Base-by-base conservation (phyloP, 768 basidiomycete genomes). In the Lactarius akahatsu region DNA sequence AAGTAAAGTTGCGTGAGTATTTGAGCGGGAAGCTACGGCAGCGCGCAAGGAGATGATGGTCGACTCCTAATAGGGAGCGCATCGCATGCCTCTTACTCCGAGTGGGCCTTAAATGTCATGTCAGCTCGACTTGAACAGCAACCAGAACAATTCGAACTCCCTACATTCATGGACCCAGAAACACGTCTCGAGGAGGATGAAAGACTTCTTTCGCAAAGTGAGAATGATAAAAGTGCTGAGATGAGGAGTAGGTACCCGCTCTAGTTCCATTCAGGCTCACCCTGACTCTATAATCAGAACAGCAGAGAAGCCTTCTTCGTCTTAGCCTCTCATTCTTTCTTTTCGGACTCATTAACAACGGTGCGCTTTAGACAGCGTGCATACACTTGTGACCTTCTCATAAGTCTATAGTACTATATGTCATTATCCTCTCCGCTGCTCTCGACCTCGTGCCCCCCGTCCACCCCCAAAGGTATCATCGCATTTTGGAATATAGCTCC, bases 401-500 rank as follows among this genome's bases (percentile, higher is more conserved):
- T 65, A 57, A 5, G 59, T 50, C 32, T 43, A 32, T 54, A 94
- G 94, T 97, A 5, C 81, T 96, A 64, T 97, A 98, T 77, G 96
- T 99, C 43, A 91, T 98, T 67, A 97, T 98, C 68, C 85, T 99
- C 23, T 96, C 94, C 1, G 96, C 96, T 7, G 97, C 97, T 1
- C 80, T 98, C 4, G 97, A 99, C 73, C 84, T 99, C 3, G 95
- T 97, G 1, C 91, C 94, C 94, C 9, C 88, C 92, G 1, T 84
- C 89, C 2, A 96, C 94, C 0, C 96, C 96, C 0, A 96, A 96
- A 74, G 96, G 96, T 18, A 87, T 98, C 63, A 94, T 98, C 61
- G 87, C 90, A 0, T 94, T 98, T 74, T 96, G 92, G 79, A 98
- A 98, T 76, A 97, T 99, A 62, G 85, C 90, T 15, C 96, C 96